phyloP scores from a whole-genome alignment of 2,329 filamentous ascomycete species.

The Phaeosphaeriaceae sp. region DNA sequence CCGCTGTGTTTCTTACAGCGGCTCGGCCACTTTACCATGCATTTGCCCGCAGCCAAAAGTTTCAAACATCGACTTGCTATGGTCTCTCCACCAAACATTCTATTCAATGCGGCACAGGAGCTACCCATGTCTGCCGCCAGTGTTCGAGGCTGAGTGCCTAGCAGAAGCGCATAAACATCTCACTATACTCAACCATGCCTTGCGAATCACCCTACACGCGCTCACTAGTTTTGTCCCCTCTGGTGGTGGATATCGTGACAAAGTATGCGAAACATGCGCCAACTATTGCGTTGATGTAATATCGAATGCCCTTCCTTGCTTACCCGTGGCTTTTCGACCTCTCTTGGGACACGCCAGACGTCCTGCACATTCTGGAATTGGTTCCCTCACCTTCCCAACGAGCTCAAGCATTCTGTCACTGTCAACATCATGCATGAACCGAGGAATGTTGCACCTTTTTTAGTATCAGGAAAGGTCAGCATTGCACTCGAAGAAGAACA shows the following conservation, averaged over 20 bases:
- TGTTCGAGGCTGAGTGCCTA: background rate
- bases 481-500: slow-evolving; percentile 11
- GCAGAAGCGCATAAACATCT: slow-evolving; percentile 1
- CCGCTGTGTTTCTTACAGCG: slow-evolving; percentile 4
- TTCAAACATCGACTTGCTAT: slow-evolving; percentile 8
- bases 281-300: slow-evolving; percentile 4
- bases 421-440: slow-evolving; percentile 22
- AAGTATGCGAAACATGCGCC: slow-evolving; percentile 6
- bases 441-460: slow-evolving; percentile 25
- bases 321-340: slow-evolving; percentile 22
- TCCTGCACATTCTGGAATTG: slow-evolving; percentile 2
- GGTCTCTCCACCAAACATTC: background rate
- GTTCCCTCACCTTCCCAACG: slow-evolving; percentile 2
- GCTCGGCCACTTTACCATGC: slow-evolving; percentile 8
- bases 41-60: slow-evolving; percentile 17
- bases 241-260: slow-evolving; percentile 3
- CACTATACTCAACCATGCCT: slow-evolving; percentile 1
- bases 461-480: slow-evolving; percentile 12
- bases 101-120: background rate
- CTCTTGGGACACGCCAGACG: slow-evolving; percentile 5
- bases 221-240: slow-evolving; percentile 3
- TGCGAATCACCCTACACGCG: slow-evolving; percentile 8
- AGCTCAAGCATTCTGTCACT: slow-evolving; percentile 24
- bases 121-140: background rate
- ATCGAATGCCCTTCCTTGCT: slow-evolving; percentile 27